phyloP scores from a whole-genome alignment of 2,329 filamentous ascomycete genomes.

The Amesomyces nigricolor region DNA sequence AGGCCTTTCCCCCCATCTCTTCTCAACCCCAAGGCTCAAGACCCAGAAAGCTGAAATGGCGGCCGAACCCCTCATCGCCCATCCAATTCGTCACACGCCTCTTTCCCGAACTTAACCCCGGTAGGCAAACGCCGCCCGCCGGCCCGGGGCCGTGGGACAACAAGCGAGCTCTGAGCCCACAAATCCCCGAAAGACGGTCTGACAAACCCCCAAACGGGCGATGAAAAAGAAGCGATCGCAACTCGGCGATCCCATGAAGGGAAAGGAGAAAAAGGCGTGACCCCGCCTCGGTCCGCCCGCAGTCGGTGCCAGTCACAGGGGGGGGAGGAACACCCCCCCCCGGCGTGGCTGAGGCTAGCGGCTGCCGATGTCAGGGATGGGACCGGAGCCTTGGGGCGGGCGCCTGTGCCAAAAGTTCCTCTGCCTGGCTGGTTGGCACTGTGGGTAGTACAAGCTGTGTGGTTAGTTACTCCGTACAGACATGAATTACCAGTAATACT shows the following conservation, averaged over 20 bases:
- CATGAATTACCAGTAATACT: neutral
- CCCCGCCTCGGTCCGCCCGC: conserved; percentile 32
- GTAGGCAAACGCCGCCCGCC: conserved; percentile 6
- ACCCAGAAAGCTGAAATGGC: neutral
- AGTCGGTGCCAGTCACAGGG: conserved; percentile 28
- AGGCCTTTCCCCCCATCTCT: too few species aligned
- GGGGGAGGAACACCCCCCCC: conserved; percentile 21
- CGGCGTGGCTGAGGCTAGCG: conserved; percentile 5
- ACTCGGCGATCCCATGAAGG: conserved; percentile 14
- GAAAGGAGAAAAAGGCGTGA: conserved; percentile 22
- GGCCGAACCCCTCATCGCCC: neutral
- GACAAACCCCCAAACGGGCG: conserved; percentile 3
- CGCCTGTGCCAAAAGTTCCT: neutral
- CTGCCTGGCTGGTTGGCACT: too few species aligned
- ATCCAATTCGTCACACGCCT: conserved; percentile 2
- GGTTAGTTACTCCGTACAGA: neutral
- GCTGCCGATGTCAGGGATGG: too few species aligned
- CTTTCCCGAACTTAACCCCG: conserved; percentile 5
- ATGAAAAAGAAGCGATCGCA: conserved; percentile 12
- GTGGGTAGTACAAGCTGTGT: too few species aligned
- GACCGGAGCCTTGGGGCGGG: neutral
- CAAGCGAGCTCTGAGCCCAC: neutral
- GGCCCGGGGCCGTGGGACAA: conserved; percentile 5
- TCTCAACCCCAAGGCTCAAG: neutral
- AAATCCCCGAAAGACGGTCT: neutral